phyloP scores from a whole-genome alignment of 768 basidiomycete genomes.

The Tricholoma furcatifolium region DNA sequence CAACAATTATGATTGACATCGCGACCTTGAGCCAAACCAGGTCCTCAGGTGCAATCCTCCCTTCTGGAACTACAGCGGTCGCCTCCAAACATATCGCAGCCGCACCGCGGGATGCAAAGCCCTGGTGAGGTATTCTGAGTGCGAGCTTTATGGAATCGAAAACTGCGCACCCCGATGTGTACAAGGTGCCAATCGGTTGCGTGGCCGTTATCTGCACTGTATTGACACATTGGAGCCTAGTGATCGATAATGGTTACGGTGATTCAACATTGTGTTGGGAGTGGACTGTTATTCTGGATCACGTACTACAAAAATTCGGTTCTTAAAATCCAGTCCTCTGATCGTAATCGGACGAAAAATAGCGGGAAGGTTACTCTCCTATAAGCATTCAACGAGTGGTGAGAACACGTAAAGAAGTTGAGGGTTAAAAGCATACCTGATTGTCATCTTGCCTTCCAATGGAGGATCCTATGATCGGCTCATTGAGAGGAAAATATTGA shows the following conservation, averaged over 20 bases:
- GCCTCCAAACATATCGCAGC: conserved; percentile 76
- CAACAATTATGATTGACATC: not conserved
- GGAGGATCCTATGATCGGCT: conserved; percentile 50
- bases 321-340: conserved; percentile 63
- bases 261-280: not conserved
- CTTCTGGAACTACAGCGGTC: conserved; percentile 70
- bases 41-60: conserved; percentile 76
- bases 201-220: conserved; percentile 71
- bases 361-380: conserved; percentile 51
- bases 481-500: conserved; percentile 60
- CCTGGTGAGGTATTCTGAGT: conserved; percentile 26
- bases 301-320: conserved; percentile 67
- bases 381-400: conserved; percentile 17
- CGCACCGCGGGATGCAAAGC: conserved; percentile 68
- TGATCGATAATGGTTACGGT: not conserved
- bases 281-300: not conserved
- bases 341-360: conserved; percentile 70
- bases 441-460: conserved; percentile 3
- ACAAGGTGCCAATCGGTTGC: conserved; percentile 85
- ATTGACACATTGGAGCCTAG: conserved; percentile 82
- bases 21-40: conserved; percentile 28
- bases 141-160: not conserved
- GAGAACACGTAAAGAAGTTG: not conserved
- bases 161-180: conserved; percentile 55
- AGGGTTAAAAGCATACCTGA: conserved; percentile 6